Conservation (phyloP, 257 asterid species). For the Ajuga chamaepitys region DNA sequence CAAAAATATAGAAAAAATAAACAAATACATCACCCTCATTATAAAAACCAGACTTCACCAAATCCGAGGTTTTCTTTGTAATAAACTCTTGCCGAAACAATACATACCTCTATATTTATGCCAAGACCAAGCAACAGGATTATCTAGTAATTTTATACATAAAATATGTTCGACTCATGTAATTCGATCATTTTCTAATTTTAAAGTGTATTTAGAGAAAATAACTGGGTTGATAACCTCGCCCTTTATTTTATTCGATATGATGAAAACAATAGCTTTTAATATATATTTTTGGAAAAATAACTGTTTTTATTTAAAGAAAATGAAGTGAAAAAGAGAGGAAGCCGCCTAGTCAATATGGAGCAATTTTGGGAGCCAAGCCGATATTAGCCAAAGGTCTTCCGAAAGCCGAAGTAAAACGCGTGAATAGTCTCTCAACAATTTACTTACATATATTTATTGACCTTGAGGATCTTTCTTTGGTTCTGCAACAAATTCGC, state of each 20-base stretch:
- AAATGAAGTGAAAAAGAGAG: neutral
- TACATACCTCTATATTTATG: too few relatives aligned
- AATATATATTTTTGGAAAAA: neutral
- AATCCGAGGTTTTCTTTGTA: conserved; percentile 5
- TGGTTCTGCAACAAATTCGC: conserved; percentile 38
- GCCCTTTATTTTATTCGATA: too few relatives aligned
- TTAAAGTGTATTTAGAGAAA: too few relatives aligned
- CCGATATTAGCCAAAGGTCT: conserved; percentile 13
- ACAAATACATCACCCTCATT: conserved; percentile 2
- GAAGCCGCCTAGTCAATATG: neutral
- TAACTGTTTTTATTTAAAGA: neutral
- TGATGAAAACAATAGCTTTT: neutral
- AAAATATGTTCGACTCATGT: too few relatives aligned
- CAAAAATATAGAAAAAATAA: neutral
- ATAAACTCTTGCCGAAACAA: neutral
- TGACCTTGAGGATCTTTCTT: conserved; percentile 9
- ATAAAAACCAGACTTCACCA: conserved; percentile 4
- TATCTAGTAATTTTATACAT: too few relatives aligned
- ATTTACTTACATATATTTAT: neutral
- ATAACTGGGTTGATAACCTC: neutral
- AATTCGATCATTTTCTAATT: too few relatives aligned
- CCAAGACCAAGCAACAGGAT: too few relatives aligned
- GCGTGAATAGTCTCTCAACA: conserved; percentile 26
- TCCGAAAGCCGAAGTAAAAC: conserved; percentile 18
- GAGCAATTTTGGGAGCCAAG: conserved; percentile 15